These are phyloP conservation scores for Schizopora paradoxa DNA, from an alignment of 1,284 basidiomycete species.

Conservation along the genomic window DNA sequence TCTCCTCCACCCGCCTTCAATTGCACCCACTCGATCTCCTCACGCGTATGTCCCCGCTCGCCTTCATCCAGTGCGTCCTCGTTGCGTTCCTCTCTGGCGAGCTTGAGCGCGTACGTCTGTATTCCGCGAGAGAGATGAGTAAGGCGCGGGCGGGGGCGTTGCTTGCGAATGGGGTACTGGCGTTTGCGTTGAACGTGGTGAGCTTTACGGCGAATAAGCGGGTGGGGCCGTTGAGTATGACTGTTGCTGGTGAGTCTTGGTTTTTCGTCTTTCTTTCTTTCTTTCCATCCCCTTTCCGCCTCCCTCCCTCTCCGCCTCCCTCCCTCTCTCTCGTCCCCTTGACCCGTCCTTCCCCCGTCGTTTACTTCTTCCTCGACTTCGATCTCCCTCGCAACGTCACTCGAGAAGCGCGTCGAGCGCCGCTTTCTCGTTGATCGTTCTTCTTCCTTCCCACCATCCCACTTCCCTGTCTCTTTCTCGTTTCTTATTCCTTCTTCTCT, in stretches of 20 bases:
- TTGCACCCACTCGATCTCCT: conserved; percentile 86
- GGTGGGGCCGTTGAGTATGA: conserved; percentile 82
- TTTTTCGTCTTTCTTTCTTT: not conserved
- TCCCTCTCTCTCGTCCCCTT: not conserved
- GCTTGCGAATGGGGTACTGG: conserved; percentile 75
- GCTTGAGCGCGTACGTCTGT: conserved; percentile 54
- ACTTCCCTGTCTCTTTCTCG: not conserved
- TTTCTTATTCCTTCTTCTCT: conserved; percentile 2
- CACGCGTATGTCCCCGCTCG: conserved; percentile 79
- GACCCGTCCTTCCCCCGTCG: too few relatives aligned
- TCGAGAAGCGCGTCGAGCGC: too few relatives aligned
- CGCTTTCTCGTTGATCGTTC: too few relatives aligned
- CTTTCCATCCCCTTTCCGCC: not conserved
- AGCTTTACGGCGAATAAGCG: conserved; percentile 90
- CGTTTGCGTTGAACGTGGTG: conserved; percentile 87
- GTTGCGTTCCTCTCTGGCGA: conserved; percentile 79
- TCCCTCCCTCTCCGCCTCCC: not conserved
- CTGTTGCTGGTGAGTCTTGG: conserved; percentile 77
- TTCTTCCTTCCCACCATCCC: not conserved
- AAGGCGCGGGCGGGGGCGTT: conserved; percentile 49
- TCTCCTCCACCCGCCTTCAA: conserved; percentile 43
- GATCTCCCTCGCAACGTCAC: too few relatives aligned
- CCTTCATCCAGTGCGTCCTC: conserved; percentile 79
- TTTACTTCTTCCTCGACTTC: not conserved
- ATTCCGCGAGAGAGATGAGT: conserved; percentile 48